phyloP scores from a whole-genome alignment of 208 protist species.

The Lotmaria passim region DNA sequence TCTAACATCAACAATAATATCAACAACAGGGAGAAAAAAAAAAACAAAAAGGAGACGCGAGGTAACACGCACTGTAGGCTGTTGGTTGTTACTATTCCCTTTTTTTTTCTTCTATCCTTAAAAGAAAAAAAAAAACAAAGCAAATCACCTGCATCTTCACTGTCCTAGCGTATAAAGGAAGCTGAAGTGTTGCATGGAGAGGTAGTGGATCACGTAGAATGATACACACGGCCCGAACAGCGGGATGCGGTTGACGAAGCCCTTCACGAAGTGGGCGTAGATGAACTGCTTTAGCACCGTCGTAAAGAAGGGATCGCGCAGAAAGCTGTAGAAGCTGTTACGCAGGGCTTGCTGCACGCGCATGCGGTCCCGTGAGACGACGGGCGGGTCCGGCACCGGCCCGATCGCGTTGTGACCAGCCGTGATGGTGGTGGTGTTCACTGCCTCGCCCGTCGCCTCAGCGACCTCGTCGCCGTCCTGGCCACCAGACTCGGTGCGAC shows the following conservation, averaged over 20 bases:
- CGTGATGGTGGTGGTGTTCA: constrained; percentile 1
- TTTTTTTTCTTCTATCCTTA: background rate
- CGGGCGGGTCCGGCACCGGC: constrained; percentile 16
- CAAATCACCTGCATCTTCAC: constrained; percentile 23
- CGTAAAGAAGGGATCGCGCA: constrained; percentile 87
- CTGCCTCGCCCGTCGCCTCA: background rate
- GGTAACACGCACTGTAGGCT: too few species aligned
- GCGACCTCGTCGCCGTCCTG: constrained; percentile 11
- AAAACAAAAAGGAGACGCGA: too few species aligned
- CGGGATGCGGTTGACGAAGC: constrained; percentile 77
- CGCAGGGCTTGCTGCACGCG: constrained; percentile 72
- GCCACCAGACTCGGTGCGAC: background rate
- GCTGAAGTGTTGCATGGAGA: constrained; percentile 86
- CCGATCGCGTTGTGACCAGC: constrained; percentile 20
- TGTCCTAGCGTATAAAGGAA: constrained; percentile 84
- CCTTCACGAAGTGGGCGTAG: constrained; percentile 64
- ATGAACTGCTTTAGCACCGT: constrained; percentile 71
- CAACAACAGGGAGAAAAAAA: too few species aligned
- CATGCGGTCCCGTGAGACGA: constrained; percentile 67
- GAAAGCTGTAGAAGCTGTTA: constrained; percentile 52
- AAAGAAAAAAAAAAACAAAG: too few species aligned
- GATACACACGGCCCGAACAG: constrained; percentile 63
- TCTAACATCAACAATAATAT: too few species aligned
- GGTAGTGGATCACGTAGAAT: constrained; percentile 72
- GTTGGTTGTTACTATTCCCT: too few species aligned